Conservation (phyloP, 2,329 filamentous ascomycete genomes). For the Corniculantispora saksenae region DNA sequence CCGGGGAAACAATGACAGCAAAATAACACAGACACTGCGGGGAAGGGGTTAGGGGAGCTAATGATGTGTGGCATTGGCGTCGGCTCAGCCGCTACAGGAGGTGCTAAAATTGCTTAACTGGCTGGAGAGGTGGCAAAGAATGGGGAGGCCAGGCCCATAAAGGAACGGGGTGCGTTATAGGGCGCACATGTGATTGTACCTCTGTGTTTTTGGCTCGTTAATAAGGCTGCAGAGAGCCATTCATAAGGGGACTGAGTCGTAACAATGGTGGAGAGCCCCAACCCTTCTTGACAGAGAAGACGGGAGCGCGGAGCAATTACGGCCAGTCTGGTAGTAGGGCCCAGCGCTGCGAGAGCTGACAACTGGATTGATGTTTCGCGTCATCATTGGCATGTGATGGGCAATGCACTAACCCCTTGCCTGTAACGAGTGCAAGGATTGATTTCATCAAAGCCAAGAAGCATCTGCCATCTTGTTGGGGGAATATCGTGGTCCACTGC, state of each 20-base stretch:
- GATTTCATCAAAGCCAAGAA: neutral
- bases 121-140: neutral
- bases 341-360: neutral
- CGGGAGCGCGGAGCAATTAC: slow-evolving; percentile 1
- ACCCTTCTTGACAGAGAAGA: neutral
- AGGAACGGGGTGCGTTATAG: neutral
- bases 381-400: neutral
- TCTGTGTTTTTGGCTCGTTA: neutral
- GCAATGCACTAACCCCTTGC: neutral
- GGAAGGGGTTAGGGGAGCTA: slow-evolving; percentile 15
- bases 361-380: neutral
- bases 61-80: neutral
- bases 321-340: neutral
- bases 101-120: neutral
- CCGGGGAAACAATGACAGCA: slow-evolving; percentile 7
- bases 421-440: neutral
- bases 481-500: neutral
- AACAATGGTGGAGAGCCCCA: slow-evolving; percentile 2
- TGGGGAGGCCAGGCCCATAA: neutral
- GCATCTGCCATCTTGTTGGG: slow-evolving; percentile 1
- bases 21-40: neutral
- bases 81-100: neutral
- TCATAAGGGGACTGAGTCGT: neutral
- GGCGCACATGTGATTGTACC: slow-evolving; percentile 11
- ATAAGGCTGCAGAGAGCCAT: neutral